phyloP scores from a whole-genome alignment of 495 filamentous ascomycete genomes.

The Neurospora sp. region DNA sequence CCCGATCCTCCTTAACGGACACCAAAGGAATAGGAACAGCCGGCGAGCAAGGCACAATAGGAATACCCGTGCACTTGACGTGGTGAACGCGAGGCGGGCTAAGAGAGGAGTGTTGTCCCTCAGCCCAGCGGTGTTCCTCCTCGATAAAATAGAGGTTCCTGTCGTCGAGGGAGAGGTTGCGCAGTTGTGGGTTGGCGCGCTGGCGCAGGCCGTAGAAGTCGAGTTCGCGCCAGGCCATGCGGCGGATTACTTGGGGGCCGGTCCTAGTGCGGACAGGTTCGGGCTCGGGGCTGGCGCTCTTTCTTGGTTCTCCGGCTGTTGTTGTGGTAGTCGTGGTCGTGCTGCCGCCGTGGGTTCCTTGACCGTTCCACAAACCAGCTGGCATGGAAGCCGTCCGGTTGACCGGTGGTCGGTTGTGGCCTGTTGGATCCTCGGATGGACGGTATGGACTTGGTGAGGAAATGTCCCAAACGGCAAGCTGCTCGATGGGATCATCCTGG shows the following conservation, averaged over 20 bases:
- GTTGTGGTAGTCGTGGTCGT: not conserved
- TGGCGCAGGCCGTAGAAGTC: slow-evolving; percentile 50
- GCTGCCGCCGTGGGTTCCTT: not conserved
- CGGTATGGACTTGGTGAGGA: slow-evolving; percentile 42
- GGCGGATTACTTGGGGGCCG: slow-evolving; percentile 43
- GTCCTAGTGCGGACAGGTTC: not conserved
- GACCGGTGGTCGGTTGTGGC: slow-evolving; percentile 24
- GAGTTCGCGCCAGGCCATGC: slow-evolving; percentile 46
- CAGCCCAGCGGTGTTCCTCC: slow-evolving; percentile 41
- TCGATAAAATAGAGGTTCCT: slow-evolving; percentile 34
- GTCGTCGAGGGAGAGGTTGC: slow-evolving; percentile 45
- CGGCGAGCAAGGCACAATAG: slow-evolving; percentile 23
- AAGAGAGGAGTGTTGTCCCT: slow-evolving; percentile 30
- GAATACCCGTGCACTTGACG: slow-evolving; percentile 44
- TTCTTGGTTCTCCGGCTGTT: not conserved
- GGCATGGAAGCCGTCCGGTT: slow-evolving; percentile 8
- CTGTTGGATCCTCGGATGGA: slow-evolving; percentile 44
- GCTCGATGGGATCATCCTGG: slow-evolving; percentile 51
- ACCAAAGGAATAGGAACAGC: not conserved
- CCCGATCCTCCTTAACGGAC: not conserved
- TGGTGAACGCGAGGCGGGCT: slow-evolving; percentile 33
- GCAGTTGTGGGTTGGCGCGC: slow-evolving; percentile 40
- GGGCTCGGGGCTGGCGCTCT: not conserved
- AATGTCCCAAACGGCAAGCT: slow-evolving; percentile 59
- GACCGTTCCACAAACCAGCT: slow-evolving; percentile 18